These are phyloP conservation scores for Stereum hirsutum DNA, from an alignment of 1,284 basidiomycete genomes.

Conservation along the genomic window DNA sequence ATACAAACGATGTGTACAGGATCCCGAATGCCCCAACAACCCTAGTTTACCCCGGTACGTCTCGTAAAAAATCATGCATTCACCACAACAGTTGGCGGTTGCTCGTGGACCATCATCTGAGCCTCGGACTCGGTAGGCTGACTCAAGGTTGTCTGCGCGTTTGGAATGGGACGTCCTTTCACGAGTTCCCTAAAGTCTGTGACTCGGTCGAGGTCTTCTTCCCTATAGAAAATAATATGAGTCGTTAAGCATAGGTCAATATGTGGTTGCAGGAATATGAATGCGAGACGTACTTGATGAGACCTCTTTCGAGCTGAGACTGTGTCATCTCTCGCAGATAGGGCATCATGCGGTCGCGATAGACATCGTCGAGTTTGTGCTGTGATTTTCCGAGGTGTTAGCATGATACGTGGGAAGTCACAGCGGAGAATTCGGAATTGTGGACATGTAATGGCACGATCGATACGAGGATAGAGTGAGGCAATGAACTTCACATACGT, in stretches of 20 bases:
- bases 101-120: too few species aligned
- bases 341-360: slow-evolving; percentile 1
- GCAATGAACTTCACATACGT: not conserved
- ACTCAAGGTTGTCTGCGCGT: not conserved
- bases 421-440: too few species aligned
- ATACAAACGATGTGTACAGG: too few species aligned
- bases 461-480: not conserved
- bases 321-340: not conserved
- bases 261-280: too few species aligned
- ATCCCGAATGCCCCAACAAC: too few species aligned
- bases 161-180: not conserved
- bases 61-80: too few species aligned
- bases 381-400: too few species aligned
- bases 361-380: not conserved
- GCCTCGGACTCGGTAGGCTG: not conserved
- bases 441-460: not conserved
- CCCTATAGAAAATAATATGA: not conserved
- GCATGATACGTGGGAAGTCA: too few species aligned
- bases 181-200: not conserved
- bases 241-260: not conserved
- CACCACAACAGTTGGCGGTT: too few species aligned
- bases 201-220: not conserved
- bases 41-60: too few species aligned
- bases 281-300: not conserved
- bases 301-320: not conserved